Evolutionary conservation across 1,284 basidiomycete species (phyloP), one percentile per base, ranked within the genome.

Genomic region (Rugosomyces carneus): DNA sequence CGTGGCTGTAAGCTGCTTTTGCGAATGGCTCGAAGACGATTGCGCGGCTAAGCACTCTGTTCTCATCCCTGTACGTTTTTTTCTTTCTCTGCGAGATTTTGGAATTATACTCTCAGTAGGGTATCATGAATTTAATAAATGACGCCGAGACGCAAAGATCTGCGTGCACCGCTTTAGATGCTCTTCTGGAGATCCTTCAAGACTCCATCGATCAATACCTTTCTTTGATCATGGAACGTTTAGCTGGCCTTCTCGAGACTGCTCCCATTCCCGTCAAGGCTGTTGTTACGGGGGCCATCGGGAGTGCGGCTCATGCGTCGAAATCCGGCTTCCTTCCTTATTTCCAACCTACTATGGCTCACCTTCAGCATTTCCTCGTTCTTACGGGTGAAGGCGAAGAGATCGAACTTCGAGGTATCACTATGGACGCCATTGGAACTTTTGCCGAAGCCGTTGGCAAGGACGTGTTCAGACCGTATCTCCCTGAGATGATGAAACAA

Each of bases 341-440:
- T 78, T 99, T 99, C 74, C 78, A 87, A 57, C 84, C 89, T 37
- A 93, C 91, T 47, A 95, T 99, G 85, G 75, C 81, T 55, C 85
- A 84, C 50, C 80, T 99, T 56, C 82, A 89, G 54, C 89, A 90
- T 57, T 90, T 99, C 70, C 78, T 90, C 41, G 75, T 89, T 36
- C 81, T 92, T 44, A 81, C 81, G 34, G 82, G 79, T 31, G 91
- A 93, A 58, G 89, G 88, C 36, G 90, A 93, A 61, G 92, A 94
- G 62, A 85, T 83, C 55, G 94, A 99, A 60, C 80, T 99, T 36
- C 90, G 96, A 51, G 96, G 96, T 36, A 96, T 98, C 62, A 89
- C 95, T 20, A 97, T 96, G 80, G 96, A 99, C 69, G 93, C 96
- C 29, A 86, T 98, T 53, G 96, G 96, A 40, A 99, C 96, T 0